Evolutionary conservation across 2,329 filamentous ascomycete genomes (phyloP), one percentile per base, ranked within the genome.

Genomic region (Cladosporium sp.): DNA sequence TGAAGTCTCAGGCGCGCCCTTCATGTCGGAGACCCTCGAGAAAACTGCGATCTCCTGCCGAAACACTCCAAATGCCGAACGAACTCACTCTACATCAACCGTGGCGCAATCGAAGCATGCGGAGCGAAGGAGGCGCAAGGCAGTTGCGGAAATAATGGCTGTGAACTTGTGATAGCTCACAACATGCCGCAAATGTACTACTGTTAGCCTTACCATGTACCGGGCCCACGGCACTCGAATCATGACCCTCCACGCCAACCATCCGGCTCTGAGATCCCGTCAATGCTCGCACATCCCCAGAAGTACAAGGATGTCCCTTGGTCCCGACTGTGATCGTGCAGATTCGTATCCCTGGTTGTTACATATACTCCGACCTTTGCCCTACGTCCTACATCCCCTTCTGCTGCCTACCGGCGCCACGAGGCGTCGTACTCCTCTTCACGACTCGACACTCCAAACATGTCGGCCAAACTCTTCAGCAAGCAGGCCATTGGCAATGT

Each of bases 401-500:
- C 30, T 57, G 53, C 25, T 48, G 39, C 49, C 43, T 32, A 21
- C 10, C 34, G 49, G 23, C 48, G 32, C 48, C 60, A 63, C 60
- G 2, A 56, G 34, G 39, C 60, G 48, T 30, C 25, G 49, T 39
- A 7, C 48, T 51, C 48, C 23, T 30, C 16, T 25, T 25, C 60
- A 32, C 49, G 25, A 30, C 49, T 46, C 21, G 16, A 30, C 21
- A 34, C 16, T 8, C 10, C 28, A n/a, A 54, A 28, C 63, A 65
- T 65, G 63, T 49, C 56, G 4, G 46, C 26, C 25, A 46, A 65
- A 11, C 34, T 65, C 25, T 26, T 34, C 21, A 26, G 46, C 56
- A 14, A 39, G 32, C 30, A 59, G 23, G 63, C 63, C 21, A 58
- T 65, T 46, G 63, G 63, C 53, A 58, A 65, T 36, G 54, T 59